Conservation (phyloP, 768 basidiomycete genomes). For the Podaxis sp. region DNA sequence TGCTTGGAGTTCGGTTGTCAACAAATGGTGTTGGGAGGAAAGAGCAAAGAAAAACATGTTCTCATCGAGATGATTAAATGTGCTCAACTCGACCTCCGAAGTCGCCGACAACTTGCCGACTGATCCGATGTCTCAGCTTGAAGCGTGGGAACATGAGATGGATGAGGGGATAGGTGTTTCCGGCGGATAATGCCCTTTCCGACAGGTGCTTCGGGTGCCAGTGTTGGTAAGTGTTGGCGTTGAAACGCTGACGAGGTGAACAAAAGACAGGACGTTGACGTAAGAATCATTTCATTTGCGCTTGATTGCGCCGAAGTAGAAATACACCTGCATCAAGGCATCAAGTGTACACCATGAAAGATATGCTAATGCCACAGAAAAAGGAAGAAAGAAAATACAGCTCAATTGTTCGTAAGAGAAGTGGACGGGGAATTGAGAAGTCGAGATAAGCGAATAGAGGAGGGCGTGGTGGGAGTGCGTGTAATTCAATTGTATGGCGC, state of each 20-base stretch:
- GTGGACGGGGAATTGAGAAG: not conserved
- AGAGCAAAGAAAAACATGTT: too few species aligned
- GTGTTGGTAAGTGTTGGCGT: not conserved
- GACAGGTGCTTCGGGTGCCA: not conserved
- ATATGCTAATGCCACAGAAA: not conserved
- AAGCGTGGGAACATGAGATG: not conserved
- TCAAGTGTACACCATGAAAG: not conserved
- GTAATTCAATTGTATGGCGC: not conserved
- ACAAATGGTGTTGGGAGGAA: too few species aligned
- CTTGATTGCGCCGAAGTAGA: not conserved
- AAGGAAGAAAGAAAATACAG: not conserved
- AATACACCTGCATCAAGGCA: not conserved
- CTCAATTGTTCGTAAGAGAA: not conserved
- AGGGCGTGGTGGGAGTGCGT: not conserved
- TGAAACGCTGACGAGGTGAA: not conserved
- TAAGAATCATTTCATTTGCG: not conserved
- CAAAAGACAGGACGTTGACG: not conserved
- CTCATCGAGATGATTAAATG: not conserved
- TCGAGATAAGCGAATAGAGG: not conserved
- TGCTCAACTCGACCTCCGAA: not conserved
- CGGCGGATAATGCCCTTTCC: constrained; percentile 1
- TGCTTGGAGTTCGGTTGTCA: not conserved
- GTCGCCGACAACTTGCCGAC: not conserved
- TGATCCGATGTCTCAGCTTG: not conserved
- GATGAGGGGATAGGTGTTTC: too few species aligned